Base-by-base conservation (phyloP, 1,284 basidiomycete genomes). In the Agaricales sp. region DNA sequence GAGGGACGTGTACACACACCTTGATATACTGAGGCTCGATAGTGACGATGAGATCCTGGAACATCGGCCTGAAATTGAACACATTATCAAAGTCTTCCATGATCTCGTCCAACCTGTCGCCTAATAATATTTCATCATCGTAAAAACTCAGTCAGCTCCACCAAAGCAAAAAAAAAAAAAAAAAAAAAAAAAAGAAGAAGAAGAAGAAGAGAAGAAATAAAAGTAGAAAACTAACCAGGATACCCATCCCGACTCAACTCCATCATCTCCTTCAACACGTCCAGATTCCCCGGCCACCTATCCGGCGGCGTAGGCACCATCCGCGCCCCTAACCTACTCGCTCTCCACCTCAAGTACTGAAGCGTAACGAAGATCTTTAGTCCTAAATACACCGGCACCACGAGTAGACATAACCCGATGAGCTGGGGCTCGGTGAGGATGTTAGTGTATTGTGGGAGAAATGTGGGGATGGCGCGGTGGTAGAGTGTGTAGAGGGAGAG, bases 21-120 rank as follows among this genome's bases (percentile, higher is more conserved):
- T 64, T 65, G 35, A 64, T 55, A 47, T 63, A 58, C 19, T 65
- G 63, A 0, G 67, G 69, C 43, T 70, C 66, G 2, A 46, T 35
- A 1, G 66, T 68, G 19, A 67, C 1, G n/a, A 69, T 48, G 41
- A 58, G n/a, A 21, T 45, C 24, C 21, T 45, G 44, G 44, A 45
- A 45, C 11, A 45, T 13, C 6, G 44, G 21, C 24, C 44, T 8
- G 12, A 45, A 11, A 21, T 45, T 45, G 22, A 45, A 45, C 6
- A 45, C 24, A 45, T 45, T 21, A 6, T 26, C 44, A n/a, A 11
- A 16, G 20, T 22, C 22, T 11, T 45, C 11, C 21, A 45, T 16
- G 4, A 45, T 4, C 23, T 45, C 22, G 44, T 45, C 44, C 20
- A 45, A 22, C 6, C 23, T 26, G 20, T 45, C 44, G 18, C 44